These are phyloP conservation scores for Alternaria ethzedia DNA, from an alignment of 2,329 filamentous ascomycete species.

Conservation along the genomic window DNA sequence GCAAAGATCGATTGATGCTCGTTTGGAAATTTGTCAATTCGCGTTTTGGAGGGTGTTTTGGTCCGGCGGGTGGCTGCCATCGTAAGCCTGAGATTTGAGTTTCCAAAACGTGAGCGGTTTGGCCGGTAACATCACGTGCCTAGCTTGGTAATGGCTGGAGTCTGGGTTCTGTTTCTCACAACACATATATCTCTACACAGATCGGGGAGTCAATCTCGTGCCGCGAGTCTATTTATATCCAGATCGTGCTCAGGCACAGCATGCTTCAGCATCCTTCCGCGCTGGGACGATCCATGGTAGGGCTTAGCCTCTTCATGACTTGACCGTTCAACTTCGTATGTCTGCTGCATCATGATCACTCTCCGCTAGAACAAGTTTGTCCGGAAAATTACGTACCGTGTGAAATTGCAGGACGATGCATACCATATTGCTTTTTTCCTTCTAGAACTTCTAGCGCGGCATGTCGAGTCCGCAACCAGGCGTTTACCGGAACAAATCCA, in stretches of 20 bases:
- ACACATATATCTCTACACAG: constrained; percentile 14
- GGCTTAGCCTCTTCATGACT: not conserved
- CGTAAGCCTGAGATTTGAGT: constrained; percentile 17
- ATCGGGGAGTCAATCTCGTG: constrained; percentile 18
- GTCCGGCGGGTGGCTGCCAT: constrained; percentile 7
- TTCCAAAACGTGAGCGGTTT: constrained; percentile 45
- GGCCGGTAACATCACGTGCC: constrained; percentile 24
- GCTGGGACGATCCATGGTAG: constrained; percentile 5
- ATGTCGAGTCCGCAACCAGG: not conserved
- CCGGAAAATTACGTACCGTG: constrained; percentile 7
- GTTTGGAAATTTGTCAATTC: constrained; percentile 43
- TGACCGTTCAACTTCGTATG: constrained; percentile 4
- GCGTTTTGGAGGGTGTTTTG: constrained; percentile 28
- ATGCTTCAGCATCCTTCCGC: constrained; percentile 22
- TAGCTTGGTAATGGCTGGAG: constrained; percentile 26
- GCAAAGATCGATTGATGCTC: constrained; percentile 73
- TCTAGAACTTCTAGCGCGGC: constrained; percentile 13
- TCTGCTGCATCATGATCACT: not conserved
- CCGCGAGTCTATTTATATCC: constrained; percentile 17
- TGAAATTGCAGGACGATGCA: constrained; percentile 17
- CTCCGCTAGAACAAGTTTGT: not conserved
- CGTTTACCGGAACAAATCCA: constrained; percentile 5
- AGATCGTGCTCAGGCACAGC: constrained; percentile 22
- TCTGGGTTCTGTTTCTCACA: constrained; percentile 27
- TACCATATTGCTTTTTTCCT: constrained; percentile 12